Evolutionary conservation across 345 rosid genomes (phyloP), one percentile per base, ranked within the genome.

Genomic region (Gossypium stocksii): DNA sequence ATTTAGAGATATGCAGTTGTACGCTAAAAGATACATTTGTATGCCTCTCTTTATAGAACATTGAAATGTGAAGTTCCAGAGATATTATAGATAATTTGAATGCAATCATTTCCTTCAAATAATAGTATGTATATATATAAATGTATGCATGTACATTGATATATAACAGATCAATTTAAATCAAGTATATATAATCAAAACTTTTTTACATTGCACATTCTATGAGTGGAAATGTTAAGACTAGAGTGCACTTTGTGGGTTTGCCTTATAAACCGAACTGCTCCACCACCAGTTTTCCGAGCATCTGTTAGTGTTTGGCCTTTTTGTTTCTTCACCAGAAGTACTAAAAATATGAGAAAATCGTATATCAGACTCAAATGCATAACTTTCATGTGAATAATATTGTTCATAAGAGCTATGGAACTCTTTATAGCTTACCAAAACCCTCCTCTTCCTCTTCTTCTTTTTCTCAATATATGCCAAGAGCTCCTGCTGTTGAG

Each of bases 391-490:
- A 59, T 12, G 48, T 54, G 22, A 66, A 74, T 15, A n/a, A 54
- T 61, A 69, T 8, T 12, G n/a, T 2, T 63, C 41, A 27, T 51
- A 46, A 76, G 66, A 11, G 63, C 20, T 41, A 5, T 41, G 53
- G 74, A 34, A 34, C 41, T 49, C 74, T 69, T 43, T 4, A 72
- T 38, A 16, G 25, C 79, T 9, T 76, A 89, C 91, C 79, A 84
- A 76, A 12, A 16, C 44, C 61, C 58, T 74, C 86, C 87, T 92
- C 86, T 87, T 93, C 82, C 90, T 91, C 83, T 88, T 91, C 83
- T 90, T 92, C 86, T 94, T 94, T 73, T 90, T 90, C 60, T 92
- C 94, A 29, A 94, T 77, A 80, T 90, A 92, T 17, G 90, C 92
- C 48, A 87, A 19, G 7, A 94, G 86, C 77, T 94, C 97, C 72